These are phyloP conservation scores for Clathrospora elynae DNA, from an alignment of 2,329 filamentous ascomycete genomes.

Conservation along the genomic window DNA sequence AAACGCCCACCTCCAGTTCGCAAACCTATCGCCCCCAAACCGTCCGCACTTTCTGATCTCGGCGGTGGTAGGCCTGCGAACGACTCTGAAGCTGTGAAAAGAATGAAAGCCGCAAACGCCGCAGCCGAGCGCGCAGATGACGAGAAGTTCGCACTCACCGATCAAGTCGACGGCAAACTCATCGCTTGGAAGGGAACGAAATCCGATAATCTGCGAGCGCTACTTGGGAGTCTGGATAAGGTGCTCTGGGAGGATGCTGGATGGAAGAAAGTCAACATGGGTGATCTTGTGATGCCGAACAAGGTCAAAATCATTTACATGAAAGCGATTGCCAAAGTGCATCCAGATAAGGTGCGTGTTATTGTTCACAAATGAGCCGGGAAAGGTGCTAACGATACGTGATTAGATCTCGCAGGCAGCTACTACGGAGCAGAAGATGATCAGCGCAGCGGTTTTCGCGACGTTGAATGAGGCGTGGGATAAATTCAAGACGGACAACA, in stretches of 20 bases:
- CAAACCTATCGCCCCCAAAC: slow-evolving; percentile 33
- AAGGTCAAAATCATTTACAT: slow-evolving; percentile 98
- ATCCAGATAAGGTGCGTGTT: slow-evolving; percentile 87
- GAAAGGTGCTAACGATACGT: slow-evolving; percentile 16
- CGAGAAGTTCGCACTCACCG: slow-evolving; percentile 87
- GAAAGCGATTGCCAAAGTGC: slow-evolving; percentile 98
- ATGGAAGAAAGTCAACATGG: slow-evolving; percentile 96
- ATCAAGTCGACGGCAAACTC: slow-evolving; percentile 81
- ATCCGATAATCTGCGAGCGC: slow-evolving; percentile 85
- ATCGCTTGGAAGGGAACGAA: slow-evolving; percentile 87
- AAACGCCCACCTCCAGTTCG: slow-evolving; percentile 36
- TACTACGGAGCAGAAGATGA: slow-evolving; percentile 71
- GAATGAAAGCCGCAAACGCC: slow-evolving; percentile 80
- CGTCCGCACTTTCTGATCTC: slow-evolving; percentile 52
- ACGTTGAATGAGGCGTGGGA: slow-evolving; percentile 71
- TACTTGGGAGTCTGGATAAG: slow-evolving; percentile 82
- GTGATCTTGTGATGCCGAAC: slow-evolving; percentile 87
- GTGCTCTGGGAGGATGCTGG: slow-evolving; percentile 91
- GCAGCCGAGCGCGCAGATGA: slow-evolving; percentile 86
- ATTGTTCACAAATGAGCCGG: slow-evolving; percentile 2
- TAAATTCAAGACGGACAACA: slow-evolving; percentile 68
- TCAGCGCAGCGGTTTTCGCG: slow-evolving; percentile 68
- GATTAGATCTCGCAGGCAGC: slow-evolving; percentile 62
- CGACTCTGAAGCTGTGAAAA: slow-evolving; percentile 75
- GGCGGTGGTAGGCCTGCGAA: slow-evolving; percentile 52